Evolutionary conservation across 208 protist genomes (phyloP).

Genomic region (Naegleria gruberi): DNA sequence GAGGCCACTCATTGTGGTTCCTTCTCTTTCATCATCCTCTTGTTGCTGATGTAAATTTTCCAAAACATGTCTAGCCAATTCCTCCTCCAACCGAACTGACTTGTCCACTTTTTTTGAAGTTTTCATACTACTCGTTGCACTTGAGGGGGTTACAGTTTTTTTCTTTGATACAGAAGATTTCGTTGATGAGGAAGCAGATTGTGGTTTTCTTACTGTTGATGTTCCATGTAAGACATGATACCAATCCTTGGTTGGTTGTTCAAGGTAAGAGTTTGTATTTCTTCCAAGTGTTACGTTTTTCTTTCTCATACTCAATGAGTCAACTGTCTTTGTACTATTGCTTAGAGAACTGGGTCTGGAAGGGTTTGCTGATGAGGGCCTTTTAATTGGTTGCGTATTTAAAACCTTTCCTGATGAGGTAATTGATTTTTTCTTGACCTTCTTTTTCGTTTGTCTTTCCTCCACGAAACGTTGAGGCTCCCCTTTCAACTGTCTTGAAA

Average conservation of each 20-base stretch:
- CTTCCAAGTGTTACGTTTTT: not conserved
- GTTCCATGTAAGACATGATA: not conserved
- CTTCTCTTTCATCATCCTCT: not conserved
- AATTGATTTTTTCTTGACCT: not conserved
- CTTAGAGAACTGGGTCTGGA: not conserved
- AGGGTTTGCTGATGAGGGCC: not conserved
- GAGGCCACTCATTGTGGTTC: not conserved
- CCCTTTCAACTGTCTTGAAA: not conserved
- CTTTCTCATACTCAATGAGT: not conserved
- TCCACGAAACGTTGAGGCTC: too few relatives aligned
- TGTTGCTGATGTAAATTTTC: not conserved
- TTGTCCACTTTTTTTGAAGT: not conserved
- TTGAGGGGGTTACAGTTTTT: not conserved
- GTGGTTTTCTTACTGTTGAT: not conserved
- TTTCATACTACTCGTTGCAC: not conserved
- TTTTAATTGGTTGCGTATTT: not conserved
- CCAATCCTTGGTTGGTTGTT: not conserved
- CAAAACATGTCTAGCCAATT: not conserved
- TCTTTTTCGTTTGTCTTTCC: not conserved
- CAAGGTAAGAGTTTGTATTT: too few relatives aligned
- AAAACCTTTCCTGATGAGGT: not conserved
- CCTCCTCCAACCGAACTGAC: not conserved
- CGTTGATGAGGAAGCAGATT: not conserved
- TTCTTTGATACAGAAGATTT: not conserved
- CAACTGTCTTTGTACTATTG: not conserved